Evolutionary conservation across 768 basidiomycete genomes (phyloP), one percentile per base, ranked within the genome.

Genomic region (Russula virescens): DNA sequence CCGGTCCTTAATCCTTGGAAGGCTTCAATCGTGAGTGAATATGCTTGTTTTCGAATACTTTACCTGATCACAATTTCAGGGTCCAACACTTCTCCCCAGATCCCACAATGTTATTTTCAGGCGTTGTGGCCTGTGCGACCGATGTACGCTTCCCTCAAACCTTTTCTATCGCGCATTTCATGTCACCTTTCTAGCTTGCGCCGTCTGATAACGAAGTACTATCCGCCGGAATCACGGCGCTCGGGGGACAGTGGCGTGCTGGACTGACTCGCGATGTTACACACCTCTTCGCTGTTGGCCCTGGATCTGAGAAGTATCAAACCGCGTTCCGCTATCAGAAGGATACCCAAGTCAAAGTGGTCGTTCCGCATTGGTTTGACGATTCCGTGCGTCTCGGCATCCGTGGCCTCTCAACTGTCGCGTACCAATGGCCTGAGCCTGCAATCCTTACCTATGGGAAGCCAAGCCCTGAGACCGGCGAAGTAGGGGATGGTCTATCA

Each of bases 361-460:
- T 97, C n/a, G 79, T 93, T 0, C 94, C 94, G 0, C 91, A 94
- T 65, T 97, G 94, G 94, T 94, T 94, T 63, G 90, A 94, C 68
- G 91, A 94, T 66, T 80, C 80, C 3, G 79, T 89, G 25, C 78
- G 82, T 16, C 75, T 91, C 19, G 75, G 73, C 7, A 66, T 76
- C 23, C 72, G 80, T 14, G 74, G 74, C 9, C 72, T 89, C 10
- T 77, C 81, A 1, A 82, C 85, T 23, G 68, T 70, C 0, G 75
- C 80, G 21, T 92, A 89, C 66, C 77, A 85, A 64, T 92, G 88
- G 86, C 93, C 92, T 0, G 80, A 90, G 16, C 90, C 89, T 0
- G 73, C 74, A 6, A 68, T 88, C 25, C 73, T 77, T 81, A 59
- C 75, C 71, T 38, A 70, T 70, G 6, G 69, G 67, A 71, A 58